These are phyloP conservation scores for Suhomyces sp. DNA, from an alignment of 805 yeast genomes.

Conservation along the genomic window DNA sequence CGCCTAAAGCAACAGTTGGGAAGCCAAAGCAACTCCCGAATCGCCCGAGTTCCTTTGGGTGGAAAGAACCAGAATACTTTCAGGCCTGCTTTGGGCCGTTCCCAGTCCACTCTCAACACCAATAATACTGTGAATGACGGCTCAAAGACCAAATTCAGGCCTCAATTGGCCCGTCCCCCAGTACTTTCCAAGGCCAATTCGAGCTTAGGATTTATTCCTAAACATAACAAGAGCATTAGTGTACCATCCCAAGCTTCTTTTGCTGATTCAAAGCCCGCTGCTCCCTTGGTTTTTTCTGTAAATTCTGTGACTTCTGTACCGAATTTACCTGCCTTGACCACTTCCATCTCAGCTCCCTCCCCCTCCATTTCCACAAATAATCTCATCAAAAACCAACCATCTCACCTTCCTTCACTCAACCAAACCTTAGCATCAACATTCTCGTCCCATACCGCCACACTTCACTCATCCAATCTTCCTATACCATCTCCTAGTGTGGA, in stretches of 20 bases:
- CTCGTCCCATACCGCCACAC: background rate
- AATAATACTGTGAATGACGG: background rate
- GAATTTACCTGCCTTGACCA: background rate
- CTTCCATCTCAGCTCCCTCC: background rate
- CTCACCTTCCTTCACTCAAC: background rate
- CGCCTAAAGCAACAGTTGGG: no score
- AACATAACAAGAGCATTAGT: background rate
- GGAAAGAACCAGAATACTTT: constrained; percentile 37
- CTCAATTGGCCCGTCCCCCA: constrained; percentile 17
- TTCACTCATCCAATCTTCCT: background rate
- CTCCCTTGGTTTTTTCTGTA: background rate
- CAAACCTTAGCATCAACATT: background rate
- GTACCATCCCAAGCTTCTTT: background rate
- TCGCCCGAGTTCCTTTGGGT: constrained; percentile 34
- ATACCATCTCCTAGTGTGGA: background rate
- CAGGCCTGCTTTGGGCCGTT: constrained; percentile 28
- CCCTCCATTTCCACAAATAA: background rate
- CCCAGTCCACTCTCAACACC: constrained; percentile 20
- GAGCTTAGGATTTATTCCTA: constrained; percentile 30
- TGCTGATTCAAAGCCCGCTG: background rate
- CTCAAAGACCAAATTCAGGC: constrained; percentile 4
- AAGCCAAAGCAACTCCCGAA: background rate
- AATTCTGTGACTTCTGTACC: background rate
- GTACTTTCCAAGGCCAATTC: constrained; percentile 34
- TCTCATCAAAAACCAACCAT: background rate